Percentiles rank a stretch among this genome's conserved stretches.
These are phyloP conservation scores for Marasmius oreades DNA, from an alignment of 1,284 basidiomycete genomes.

Conservation along the genomic window DNA sequence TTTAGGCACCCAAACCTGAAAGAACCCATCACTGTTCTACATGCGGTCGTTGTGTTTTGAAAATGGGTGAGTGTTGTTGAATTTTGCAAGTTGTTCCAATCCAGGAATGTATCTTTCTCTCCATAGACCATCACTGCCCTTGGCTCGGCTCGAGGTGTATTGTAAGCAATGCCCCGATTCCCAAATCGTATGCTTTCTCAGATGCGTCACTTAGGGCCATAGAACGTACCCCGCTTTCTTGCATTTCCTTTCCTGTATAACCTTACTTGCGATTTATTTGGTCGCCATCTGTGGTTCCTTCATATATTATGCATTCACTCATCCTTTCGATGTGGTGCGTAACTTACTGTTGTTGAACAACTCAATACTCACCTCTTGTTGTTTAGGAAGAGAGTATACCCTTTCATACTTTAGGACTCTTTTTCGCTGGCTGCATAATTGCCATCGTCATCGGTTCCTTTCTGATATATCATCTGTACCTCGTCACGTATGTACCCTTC, in stretches of 20 bases:
- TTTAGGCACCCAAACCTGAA: conserved; percentile 75
- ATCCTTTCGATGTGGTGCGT: conserved; percentile 57
- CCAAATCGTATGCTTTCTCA: conserved; percentile 2
- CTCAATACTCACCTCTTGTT: conserved; percentile 5
- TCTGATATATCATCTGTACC: conserved; percentile 75
- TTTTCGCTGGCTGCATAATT: conserved; percentile 61
- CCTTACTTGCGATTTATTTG: conserved; percentile 63
- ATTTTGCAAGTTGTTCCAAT: conserved; percentile 2
- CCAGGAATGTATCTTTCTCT: conserved; percentile 13
- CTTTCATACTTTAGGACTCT: conserved; percentile 67
- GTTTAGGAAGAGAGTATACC: conserved; percentile 61
- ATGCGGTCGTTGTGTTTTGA: conserved; percentile 79
- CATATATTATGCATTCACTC: conserved; percentile 64
- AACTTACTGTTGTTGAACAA: not conserved
- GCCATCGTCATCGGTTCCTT: conserved; percentile 74
- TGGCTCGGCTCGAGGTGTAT: conserved; percentile 83
- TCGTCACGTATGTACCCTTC: conserved; percentile 58
- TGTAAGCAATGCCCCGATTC: conserved; percentile 36
- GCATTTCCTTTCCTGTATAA: conserved; percentile 72
- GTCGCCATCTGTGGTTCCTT: conserved; percentile 53
- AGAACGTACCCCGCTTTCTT: conserved; percentile 85
- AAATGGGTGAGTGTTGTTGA: conserved; percentile 64
- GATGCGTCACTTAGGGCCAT: conserved; percentile 53
- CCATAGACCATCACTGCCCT: conserved; percentile 82
- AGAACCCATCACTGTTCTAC: conserved; percentile 79